phyloP scores from a whole-genome alignment of 495 filamentous ascomycete genomes.

The Venustampulla echinocandica region DNA sequence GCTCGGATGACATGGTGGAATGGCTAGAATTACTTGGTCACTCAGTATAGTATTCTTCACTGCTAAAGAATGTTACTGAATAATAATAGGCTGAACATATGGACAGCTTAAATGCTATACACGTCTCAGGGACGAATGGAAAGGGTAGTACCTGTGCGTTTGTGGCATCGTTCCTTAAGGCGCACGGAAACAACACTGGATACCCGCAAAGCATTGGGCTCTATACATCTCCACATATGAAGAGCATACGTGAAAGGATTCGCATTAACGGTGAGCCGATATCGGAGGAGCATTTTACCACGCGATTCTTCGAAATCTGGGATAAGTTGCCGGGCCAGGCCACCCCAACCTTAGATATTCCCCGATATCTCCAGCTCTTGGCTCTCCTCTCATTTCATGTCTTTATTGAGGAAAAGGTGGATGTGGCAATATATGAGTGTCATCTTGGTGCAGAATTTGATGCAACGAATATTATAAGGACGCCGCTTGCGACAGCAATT shows the following conservation, averaged over 20 bases:
- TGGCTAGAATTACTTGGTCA: slow-evolving; percentile 3
- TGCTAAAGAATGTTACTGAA: not conserved
- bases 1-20: slow-evolving; percentile 1
- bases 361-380: slow-evolving; percentile 43
- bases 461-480: slow-evolving; percentile 75
- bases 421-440: slow-evolving; percentile 79
- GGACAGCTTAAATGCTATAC: slow-evolving; percentile 61
- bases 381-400: slow-evolving; percentile 84
- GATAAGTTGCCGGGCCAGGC: slow-evolving; percentile 49
- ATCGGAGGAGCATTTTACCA: slow-evolving; percentile 65
- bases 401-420: slow-evolving; percentile 68
- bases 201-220: slow-evolving; percentile 56
- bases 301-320: slow-evolving; percentile 83
- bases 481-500: slow-evolving; percentile 64
- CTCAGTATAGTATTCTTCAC: not conserved
- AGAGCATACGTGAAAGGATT: slow-evolving; percentile 79
- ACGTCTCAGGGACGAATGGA: slow-evolving; percentile 88
- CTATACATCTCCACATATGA: slow-evolving; percentile 78
- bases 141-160: slow-evolving; percentile 76
- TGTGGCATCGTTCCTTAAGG: slow-evolving; percentile 41
- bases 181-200: slow-evolving; percentile 22
- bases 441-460: slow-evolving; percentile 91
- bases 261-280: slow-evolving; percentile 68
- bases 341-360: slow-evolving; percentile 50
- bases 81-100: slow-evolving; percentile 65